Evolutionary conservation across 768 basidiomycete genomes (phyloP), one percentile per base, ranked within the genome.

Genomic region (Naganishia onofrii): DNA sequence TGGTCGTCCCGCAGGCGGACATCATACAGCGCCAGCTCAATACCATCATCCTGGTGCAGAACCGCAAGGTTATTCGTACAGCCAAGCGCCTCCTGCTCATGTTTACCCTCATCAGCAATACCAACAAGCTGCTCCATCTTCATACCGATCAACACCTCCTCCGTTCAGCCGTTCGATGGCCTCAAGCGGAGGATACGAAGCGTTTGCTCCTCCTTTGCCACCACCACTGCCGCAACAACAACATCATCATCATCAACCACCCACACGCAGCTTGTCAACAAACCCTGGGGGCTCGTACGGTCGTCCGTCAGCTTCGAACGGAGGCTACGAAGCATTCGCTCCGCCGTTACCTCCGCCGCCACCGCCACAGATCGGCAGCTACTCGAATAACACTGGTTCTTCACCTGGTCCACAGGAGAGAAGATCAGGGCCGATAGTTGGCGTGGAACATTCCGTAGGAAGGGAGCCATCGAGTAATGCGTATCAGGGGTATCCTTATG

Each of bases 1-100:
- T 67, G 80, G 80, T 26, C 65, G 78, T 54, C 76, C 78, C 29
- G 76, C 80, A 8, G 78, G 72, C 7, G 75, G 71, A 9, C 80
- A 81, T 72, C 80, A 81, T 63, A 32, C 77, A 12, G 72, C 72
- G 2, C 34, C 67, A 17, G 55, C 32, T 32, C 72, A 69, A 58
- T 46, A 31, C 42, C 31, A 36, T 53, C 52, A 63, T 46, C 63
- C 26, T 44, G 38, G 23, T 17, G 38, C 42, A 9, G 38, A 31
- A 13, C 23, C n/a, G 32, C 60, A 63, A 19, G 60, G 60, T 3
- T 63, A 63, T 44, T 21, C 23, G 23, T 63, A 44, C 28, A 44
- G 10, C 32, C 60, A 36, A 63, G n/a, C 38, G 1, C 60, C 60
- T 26, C n/a, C 60, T 23, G 38, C 60, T 1, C 60, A 26, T 7